phyloP scores from a whole-genome alignment of 2,329 filamentous ascomycete species.

The Cercospora zeina region DNA sequence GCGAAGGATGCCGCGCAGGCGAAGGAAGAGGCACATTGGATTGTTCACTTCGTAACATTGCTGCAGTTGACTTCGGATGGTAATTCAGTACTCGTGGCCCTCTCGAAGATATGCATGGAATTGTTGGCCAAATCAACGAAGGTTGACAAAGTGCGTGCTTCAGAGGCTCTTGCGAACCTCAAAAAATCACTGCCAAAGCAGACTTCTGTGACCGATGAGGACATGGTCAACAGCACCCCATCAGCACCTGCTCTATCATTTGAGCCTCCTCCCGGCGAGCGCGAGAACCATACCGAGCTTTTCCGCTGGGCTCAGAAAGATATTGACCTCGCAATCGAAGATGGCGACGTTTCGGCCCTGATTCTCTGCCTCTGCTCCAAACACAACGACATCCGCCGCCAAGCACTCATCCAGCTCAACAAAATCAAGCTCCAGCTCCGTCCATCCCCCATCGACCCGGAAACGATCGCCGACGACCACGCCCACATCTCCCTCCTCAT shows the following conservation, averaged over 20 bases:
- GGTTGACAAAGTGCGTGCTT: not conserved
- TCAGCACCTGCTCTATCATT: conserved; percentile 28
- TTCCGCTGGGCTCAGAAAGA: conserved; percentile 72
- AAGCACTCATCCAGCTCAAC: conserved; percentile 69
- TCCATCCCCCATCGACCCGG: conserved; percentile 45
- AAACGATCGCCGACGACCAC: conserved; percentile 68
- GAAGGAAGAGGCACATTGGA: conserved; percentile 27
- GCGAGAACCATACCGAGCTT: conserved; percentile 50
- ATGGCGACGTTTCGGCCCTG: conserved; percentile 69
- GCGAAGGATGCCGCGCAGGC: conserved; percentile 22
- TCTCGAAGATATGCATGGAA: conserved; percentile 4
- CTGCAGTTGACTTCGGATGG: conserved; percentile 20
- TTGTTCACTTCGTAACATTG: conserved; percentile 27
- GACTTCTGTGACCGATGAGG: not conserved
- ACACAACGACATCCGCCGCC: conserved; percentile 72
- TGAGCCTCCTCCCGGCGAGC: conserved; percentile 45
- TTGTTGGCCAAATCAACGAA: conserved; percentile 12
- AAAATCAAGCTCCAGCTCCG: conserved; percentile 59
- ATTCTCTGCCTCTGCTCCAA: conserved; percentile 74
- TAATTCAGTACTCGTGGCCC: conserved; percentile 12
- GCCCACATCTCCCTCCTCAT: conserved; percentile 77
- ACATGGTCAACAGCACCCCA: conserved; percentile 8
- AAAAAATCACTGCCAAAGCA: not conserved
- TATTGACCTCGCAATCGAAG: conserved; percentile 74
- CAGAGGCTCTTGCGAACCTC: not conserved